Base-by-base conservation (phyloP, 2,329 filamentous ascomycete species). In the Phialocephala subalpina region DNA sequence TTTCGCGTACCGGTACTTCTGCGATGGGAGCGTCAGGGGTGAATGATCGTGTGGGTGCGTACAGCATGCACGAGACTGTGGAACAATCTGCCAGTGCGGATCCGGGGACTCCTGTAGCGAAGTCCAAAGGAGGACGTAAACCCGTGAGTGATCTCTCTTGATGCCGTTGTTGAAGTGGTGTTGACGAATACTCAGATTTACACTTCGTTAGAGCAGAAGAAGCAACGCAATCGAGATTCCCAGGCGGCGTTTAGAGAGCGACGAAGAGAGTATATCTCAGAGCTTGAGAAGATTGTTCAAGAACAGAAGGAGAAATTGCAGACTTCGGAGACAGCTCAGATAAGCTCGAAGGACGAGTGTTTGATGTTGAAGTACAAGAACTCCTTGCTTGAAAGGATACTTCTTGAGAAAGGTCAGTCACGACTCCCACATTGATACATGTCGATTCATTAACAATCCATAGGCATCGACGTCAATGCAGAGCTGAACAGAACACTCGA, bases 311-410 rank as follows among this genome's bases (percentile, higher is more conserved):
- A 95, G 74, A 94, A 93, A 73, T 84, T 97, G 63, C 92, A 95
- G 73, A 96, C 89, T 75, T 85, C 97, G 65, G 94, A 97, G 80
- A 91, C 94, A 75, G 96, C 93, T 71, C 94, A 97, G 77, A 92
- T 94, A 73, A 94, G 88, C 74, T 94, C 95, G 62, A 93, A 94
- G 65, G 95, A 97, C 78, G 95, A 98, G 80, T 97, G 95, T 78
- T 81, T 98, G 77, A 97, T 98, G 94, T 85, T 98, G 74, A 90
- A 95, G 61, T 98, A 98, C 80, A 98, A 98, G 84, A 98, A 97
- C 79, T 97, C 95, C 53, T 83, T 98, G 58, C 86, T 98, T 33
- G 95, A 98, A 81, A 89, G 95, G 66, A 97, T 98, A 76, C 86
- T 98, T 62, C 86, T 98, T 36, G 95, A 98, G 81, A 97, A 97